These are phyloP conservation scores for Cercophora scortea DNA, from an alignment of 495 filamentous ascomycete species.

Conservation along the genomic window DNA sequence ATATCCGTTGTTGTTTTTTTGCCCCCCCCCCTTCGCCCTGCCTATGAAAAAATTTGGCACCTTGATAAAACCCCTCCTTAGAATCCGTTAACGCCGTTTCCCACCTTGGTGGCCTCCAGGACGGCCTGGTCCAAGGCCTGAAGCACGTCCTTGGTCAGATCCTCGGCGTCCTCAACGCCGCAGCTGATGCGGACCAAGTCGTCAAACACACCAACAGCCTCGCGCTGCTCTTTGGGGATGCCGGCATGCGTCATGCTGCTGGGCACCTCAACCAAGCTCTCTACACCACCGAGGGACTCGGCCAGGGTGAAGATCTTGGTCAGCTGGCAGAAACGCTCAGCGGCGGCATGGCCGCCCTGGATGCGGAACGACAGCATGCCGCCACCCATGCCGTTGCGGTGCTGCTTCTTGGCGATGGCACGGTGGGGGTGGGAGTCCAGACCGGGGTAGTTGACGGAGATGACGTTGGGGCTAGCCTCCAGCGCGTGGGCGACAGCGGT, in stretches of 20 bases:
- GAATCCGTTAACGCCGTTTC: conserved; percentile 10
- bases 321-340: conserved; percentile 83
- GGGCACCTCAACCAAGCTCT: conserved; percentile 86
- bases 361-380: conserved; percentile 98
- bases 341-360: conserved; percentile 76
- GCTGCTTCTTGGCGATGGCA: conserved; percentile 77
- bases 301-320: conserved; percentile 89
- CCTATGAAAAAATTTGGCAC: neutral
- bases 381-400: conserved; percentile 89
- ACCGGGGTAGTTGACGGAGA: conserved; percentile 90
- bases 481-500: conserved; percentile 68
- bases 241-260: conserved; percentile 94
- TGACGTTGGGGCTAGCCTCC: conserved; percentile 70
- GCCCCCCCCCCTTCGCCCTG: no score
- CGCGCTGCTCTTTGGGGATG: conserved; percentile 82
- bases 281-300: conserved; percentile 88
- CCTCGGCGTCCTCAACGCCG: conserved; percentile 85
- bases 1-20: no score
- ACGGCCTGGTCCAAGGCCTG: conserved; percentile 76
- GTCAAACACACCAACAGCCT: conserved; percentile 90
- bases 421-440: conserved; percentile 80
- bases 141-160: conserved; percentile 75
- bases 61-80: neutral
- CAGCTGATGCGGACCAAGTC: conserved; percentile 93
- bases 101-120: conserved; percentile 25